phyloP scores from a whole-genome alignment of 23 red algal species.

The Agarophyton chilense region DNA sequence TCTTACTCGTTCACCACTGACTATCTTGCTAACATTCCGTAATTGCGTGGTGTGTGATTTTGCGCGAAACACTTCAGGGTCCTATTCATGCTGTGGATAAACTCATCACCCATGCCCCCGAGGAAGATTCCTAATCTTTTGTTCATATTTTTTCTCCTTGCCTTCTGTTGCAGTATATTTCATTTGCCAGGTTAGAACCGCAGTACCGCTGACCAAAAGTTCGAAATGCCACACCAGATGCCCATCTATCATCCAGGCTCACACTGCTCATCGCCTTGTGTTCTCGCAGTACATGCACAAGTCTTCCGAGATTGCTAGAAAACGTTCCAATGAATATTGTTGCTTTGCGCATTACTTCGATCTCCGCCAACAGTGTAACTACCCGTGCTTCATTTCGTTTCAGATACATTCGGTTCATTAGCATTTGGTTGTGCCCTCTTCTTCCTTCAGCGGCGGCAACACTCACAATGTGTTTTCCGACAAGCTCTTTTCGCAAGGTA shows the following conservation, averaged over 20 bases:
- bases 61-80: constrained; percentile 26
- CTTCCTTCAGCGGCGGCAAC: neutral
- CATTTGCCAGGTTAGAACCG: constrained; percentile 19
- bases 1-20: neutral
- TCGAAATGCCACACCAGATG: constrained; percentile 66
- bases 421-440: constrained; percentile 48
- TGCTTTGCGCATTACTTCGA: constrained; percentile 42
- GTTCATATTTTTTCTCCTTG: neutral
- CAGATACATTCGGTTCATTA: constrained; percentile 29
- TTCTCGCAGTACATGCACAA: constrained; percentile 58
- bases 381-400: constrained; percentile 7
- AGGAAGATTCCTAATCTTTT: constrained; percentile 45
- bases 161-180: constrained; percentile 28
- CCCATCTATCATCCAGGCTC: constrained; percentile 71
- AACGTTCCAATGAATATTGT: constrained; percentile 65
- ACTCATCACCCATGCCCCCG: constrained; percentile 79
- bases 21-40: constrained; percentile 9
- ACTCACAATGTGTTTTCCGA: constrained; percentile 24
- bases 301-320: constrained; percentile 72
- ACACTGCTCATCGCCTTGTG: constrained; percentile 15
- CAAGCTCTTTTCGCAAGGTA: constrained; percentile 29
- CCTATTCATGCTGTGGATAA: constrained; percentile 95
- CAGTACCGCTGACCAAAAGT: constrained; percentile 71
- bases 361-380: constrained; percentile 58
- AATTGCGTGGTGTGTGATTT: constrained; percentile 21